Conservation (phyloP, 202 grass and related monocot species). For the Schoenoplectus tabernaemontani region DNA sequence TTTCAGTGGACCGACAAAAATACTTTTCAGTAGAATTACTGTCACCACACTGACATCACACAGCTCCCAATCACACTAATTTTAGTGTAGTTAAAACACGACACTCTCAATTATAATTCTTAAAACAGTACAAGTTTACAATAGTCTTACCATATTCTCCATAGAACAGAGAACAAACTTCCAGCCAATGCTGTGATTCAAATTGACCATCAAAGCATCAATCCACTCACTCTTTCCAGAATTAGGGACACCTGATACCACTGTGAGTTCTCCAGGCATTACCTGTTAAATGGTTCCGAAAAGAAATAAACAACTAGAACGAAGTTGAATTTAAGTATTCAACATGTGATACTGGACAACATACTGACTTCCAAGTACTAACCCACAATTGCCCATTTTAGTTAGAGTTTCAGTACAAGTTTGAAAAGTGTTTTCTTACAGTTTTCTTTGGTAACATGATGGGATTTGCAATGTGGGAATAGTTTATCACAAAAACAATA, state of each 20-base stretch:
- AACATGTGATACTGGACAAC: neutral
- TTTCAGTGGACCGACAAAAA: neutral
- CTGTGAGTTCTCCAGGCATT: slow-evolving; percentile 72
- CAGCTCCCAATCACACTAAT: neutral
- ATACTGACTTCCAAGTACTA: neutral
- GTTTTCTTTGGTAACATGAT: neutral
- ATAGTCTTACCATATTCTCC: slow-evolving; percentile 79
- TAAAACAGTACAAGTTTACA: neutral
- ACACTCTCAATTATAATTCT: slow-evolving; percentile 1
- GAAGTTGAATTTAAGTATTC: slow-evolving; percentile 8
- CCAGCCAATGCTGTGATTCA: slow-evolving; percentile 59
- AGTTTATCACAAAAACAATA: neutral
- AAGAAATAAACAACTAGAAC: slow-evolving; percentile 14
- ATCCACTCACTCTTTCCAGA: slow-evolving; percentile 99
- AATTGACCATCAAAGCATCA: slow-evolving; percentile 89
- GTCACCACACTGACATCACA: neutral
- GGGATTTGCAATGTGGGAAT: neutral
- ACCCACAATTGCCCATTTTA: neutral
- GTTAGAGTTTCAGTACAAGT: neutral
- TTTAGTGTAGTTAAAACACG: neutral
- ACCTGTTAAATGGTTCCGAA: slow-evolving; percentile 38
- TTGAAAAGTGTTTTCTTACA: neutral
- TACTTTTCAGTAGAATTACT: neutral
- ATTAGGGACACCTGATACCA: slow-evolving; percentile 95
- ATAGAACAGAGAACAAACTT: slow-evolving; percentile 95